phyloP scores from a whole-genome alignment of 257 asterid genomes.

The Nicotiana obtusifolia region DNA sequence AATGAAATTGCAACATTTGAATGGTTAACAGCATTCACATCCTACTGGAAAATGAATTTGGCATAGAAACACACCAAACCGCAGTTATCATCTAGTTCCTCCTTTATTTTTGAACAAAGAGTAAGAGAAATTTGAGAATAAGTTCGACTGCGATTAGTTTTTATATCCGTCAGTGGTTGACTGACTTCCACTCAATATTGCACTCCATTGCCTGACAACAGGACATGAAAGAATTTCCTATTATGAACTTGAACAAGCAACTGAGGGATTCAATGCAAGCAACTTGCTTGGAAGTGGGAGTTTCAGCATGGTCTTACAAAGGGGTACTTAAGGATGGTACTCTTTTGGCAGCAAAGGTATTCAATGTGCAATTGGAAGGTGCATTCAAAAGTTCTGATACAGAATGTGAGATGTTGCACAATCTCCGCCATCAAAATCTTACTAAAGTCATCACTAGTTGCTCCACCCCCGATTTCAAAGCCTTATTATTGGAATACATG shows the following conservation, averaged over 20 bases:
- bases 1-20: no score
- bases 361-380: background rate
- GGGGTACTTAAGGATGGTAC: slow-evolving; percentile 4
- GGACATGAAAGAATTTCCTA: background rate
- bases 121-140: background rate
- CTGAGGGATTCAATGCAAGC: background rate
- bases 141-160: background rate
- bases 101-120: background rate
- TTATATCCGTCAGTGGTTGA: no score
- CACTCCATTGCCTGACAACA: no score
- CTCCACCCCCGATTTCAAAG: background rate
- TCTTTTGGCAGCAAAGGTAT: background rate
- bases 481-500: background rate
- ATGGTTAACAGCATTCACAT: no score
- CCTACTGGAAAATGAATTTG: no score
- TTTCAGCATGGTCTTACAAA: background rate
- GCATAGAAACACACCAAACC: no score
- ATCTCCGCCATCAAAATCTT: background rate
- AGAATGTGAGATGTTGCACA: background rate
- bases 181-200: no score
- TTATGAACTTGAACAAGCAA: background rate
- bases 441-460: background rate
- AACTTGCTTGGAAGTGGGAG: background rate
- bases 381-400: background rate
- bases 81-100: background rate